A percentile compares a stretch with the other conserved stretches of the same genome.
phyloP scores from a whole-genome alignment of 1,284 basidiomycete species.

The Meira miltonrushii region DNA sequence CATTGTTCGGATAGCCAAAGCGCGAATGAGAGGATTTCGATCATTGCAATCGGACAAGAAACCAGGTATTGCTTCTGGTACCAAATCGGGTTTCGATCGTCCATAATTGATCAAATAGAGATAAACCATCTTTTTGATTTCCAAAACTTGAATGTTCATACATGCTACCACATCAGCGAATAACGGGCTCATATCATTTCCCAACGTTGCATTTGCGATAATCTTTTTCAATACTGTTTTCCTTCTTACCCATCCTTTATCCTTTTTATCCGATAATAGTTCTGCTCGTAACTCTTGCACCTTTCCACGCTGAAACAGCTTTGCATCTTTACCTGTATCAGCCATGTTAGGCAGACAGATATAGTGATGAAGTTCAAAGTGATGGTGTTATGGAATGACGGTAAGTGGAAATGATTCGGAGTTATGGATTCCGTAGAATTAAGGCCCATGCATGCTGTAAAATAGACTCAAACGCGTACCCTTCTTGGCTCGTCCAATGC shows the following conservation, averaged over 20 bases:
- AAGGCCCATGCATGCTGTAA: no score
- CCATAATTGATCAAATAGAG: slow-evolving; percentile 83
- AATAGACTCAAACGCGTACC: no score
- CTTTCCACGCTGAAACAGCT: slow-evolving; percentile 50
- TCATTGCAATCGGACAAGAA: slow-evolving; percentile 90
- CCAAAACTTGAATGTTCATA: slow-evolving; percentile 77
- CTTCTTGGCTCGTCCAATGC: no score
- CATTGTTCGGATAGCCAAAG: slow-evolving; percentile 89
- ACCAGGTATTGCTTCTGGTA: slow-evolving; percentile 78
- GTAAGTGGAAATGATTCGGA: no score
- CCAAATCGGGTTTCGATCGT: slow-evolving; percentile 76
- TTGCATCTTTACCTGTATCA: slow-evolving; percentile 32
- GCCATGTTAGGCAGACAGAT: not conserved
- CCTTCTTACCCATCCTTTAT: slow-evolving; percentile 47
- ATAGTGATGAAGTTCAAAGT: no score
- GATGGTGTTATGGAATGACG: no score
- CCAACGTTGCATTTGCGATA: slow-evolving; percentile 53
- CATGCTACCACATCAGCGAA: slow-evolving; percentile 85
- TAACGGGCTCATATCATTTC: slow-evolving; percentile 76
- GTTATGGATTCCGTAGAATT: no score
- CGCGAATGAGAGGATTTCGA: slow-evolving; percentile 83
- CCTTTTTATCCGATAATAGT: slow-evolving; percentile 49
- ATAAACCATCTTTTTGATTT: slow-evolving; percentile 87
- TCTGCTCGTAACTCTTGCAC: slow-evolving; percentile 49
- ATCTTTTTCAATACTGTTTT: slow-evolving; percentile 49